Base-by-base conservation (phyloP, 1,284 basidiomycete genomes). In the Moniliophthora roreri region DNA sequence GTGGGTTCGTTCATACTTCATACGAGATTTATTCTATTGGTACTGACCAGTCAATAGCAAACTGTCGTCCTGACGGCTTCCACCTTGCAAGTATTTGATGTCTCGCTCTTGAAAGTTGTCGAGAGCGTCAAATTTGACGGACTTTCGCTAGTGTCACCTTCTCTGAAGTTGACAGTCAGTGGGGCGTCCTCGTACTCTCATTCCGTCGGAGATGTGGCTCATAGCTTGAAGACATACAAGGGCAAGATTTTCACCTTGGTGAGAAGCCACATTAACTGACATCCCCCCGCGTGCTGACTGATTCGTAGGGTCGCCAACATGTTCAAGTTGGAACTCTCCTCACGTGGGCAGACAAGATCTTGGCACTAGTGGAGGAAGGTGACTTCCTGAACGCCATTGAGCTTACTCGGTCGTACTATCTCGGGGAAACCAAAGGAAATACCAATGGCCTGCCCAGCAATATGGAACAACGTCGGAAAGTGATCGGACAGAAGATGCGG, bases 281-380 rank as follows among this genome's bases (percentile, higher is more conserved):
- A 15, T 21, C 24, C 50, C 47, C 37, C 50, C 35, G 53, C 34
- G 44, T 58, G 40, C 59, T 52, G 9, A 40, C 21, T 39, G 50
- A 52, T n/a, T 55, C 39, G 15, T 58, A 92, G 90, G 79, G 80
- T 42, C 79, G 79, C 52, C 78, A 84, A 54, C 85, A 85, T 53
- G 62, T 98, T 1, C 80, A 85, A 65, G 92, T 91, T 0, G 97
- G 95, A 24, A 93, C 90, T 0, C 75, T 98, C 21, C 76, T 96
- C 41, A 93, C 94, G 0, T 99, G 97, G 97, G 94, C 96, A 9
- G 95, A 99, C 67, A 86, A 91, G 20, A 87, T 99, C 20, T 75
- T 98, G 26, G 78, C 85, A 3, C 84, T 89, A 50, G 95, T 98
- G 23, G 81, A 93, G 63, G 77, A 81, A 4, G 94, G 95, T 26